These are phyloP conservation scores for Calonectria leucothoes DNA, from an alignment of 2,329 filamentous ascomycete species.

Conservation along the genomic window DNA sequence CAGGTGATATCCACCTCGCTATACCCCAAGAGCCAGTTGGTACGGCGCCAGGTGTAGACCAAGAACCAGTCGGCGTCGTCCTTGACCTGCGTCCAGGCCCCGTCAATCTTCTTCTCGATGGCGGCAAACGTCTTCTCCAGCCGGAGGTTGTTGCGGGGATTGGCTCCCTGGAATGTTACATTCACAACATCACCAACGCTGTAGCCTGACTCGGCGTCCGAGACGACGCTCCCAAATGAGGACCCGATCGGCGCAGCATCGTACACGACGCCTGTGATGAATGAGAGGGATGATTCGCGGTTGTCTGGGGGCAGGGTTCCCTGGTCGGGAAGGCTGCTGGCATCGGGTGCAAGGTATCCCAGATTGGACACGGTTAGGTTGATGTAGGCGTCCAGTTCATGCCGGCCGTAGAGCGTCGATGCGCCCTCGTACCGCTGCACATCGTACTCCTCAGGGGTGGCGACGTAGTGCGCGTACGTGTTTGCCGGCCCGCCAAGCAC, in stretches of 20 bases:
- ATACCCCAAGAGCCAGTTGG: conserved; percentile 74
- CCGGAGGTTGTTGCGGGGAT: conserved; percentile 88
- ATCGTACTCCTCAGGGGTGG: conserved; percentile 82
- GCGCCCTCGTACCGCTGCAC: conserved; percentile 96
- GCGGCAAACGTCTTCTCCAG: conserved; percentile 82
- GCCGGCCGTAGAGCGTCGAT: conserved; percentile 86
- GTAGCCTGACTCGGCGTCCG: conserved; percentile 56
- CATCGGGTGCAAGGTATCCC: conserved; percentile 52
- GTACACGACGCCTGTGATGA: conserved; percentile 83
- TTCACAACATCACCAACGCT: conserved; percentile 69
- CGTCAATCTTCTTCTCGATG: conserved; percentile 71
- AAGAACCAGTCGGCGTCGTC: conserved; percentile 87
- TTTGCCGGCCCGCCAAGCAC: conserved; percentile 92
- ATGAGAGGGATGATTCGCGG: conserved; percentile 77
- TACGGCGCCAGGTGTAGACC: conserved; percentile 83
- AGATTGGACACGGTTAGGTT: conserved; percentile 79
- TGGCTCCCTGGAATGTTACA: conserved; percentile 84
- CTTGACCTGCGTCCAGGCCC: conserved; percentile 73
- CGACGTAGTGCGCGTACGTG: conserved; percentile 86
- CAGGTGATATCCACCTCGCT: conserved; percentile 85
- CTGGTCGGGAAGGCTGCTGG: conserved; percentile 53
- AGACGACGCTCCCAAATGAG: conserved; percentile 74
- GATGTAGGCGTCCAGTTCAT: conserved; percentile 88
- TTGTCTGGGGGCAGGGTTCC: conserved; percentile 83
- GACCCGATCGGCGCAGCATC: conserved; percentile 76